phyloP scores from a whole-genome alignment of 495 filamentous ascomycete genomes.

The Aspergillus hancockii region DNA sequence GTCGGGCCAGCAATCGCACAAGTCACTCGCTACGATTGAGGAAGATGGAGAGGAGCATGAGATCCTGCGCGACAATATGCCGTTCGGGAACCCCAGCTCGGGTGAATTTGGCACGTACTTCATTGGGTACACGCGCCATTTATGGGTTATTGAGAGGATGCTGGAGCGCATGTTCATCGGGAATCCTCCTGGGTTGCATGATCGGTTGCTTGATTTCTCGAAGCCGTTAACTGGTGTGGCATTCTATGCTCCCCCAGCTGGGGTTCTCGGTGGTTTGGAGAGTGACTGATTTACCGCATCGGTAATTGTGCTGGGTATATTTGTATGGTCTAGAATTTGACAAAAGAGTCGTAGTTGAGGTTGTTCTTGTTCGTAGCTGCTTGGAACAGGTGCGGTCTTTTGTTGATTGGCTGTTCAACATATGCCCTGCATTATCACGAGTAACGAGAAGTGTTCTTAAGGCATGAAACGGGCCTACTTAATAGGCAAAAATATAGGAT shows the following conservation, averaged over 20 bases:
- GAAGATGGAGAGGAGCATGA: conserved; percentile 51
- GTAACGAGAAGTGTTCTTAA: too few relatives aligned
- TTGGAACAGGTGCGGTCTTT: too few relatives aligned
- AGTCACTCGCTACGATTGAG: conserved; percentile 55
- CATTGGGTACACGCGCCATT: conserved; percentile 54
- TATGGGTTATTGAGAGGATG: conserved; percentile 63
- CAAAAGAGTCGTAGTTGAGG: too few relatives aligned
- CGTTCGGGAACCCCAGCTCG: conserved; percentile 54
- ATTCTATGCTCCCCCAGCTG: conserved; percentile 56
- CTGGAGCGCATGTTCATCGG: conserved; percentile 59
- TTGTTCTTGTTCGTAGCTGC: too few relatives aligned
- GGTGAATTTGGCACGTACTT: conserved; percentile 61
- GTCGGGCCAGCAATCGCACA: conserved; percentile 50
- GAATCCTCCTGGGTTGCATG: conserved; percentile 54
- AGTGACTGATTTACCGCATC: conserved; percentile 18
- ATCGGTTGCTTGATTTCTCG: conserved; percentile 57
- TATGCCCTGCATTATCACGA: too few relatives aligned
- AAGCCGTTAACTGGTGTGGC: conserved; percentile 51
- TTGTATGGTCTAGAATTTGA: too few relatives aligned
- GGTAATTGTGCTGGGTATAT: too few relatives aligned
- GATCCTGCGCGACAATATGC: conserved; percentile 62
- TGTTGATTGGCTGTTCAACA: too few relatives aligned
- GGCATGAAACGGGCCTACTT: too few relatives aligned
- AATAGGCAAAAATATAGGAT: too few relatives aligned
- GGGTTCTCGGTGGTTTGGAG: conserved; percentile 39